Evolutionary conservation across 495 filamentous ascomycete species (phyloP), one percentile per base, ranked within the genome.

Genomic region (Trichocladium antarcticum): DNA sequence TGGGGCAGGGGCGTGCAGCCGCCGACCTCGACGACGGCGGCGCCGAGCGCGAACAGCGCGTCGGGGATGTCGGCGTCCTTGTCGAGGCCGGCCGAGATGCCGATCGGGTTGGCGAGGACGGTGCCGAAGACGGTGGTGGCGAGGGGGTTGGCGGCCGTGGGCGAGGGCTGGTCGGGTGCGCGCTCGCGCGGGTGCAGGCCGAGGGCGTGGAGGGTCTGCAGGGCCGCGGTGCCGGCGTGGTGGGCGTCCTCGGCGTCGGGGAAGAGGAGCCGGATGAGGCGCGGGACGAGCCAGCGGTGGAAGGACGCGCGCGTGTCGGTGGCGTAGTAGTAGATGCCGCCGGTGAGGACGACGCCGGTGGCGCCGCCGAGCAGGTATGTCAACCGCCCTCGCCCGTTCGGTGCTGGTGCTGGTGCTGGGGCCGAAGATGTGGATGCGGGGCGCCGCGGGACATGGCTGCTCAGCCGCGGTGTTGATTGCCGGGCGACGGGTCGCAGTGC

Each of bases 181-280:
- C 92, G 76, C 57, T 98, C 92, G 27, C 89, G 77, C 1, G 88
- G 85, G 54, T 86, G 79, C 15, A 81, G 64, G 31, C 77, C 78
- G 12, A 87, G 68, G 27, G 74, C 71, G 53, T 81, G 82, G 35
- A 87, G 79, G 1, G 70, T 74, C 57, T 83, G 83, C 65, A 98
- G 65, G 6, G 73, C 68, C 22, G 74, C 68, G 11, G 84, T 84
- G 20, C 87, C 85, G 42, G 75, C 69, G 54, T 90, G 79, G 62
- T 98, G 92, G 17, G 92, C 92, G 28, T 89, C 86, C 65, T 97
- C 92, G 34, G 89, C 89, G 64, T 96, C 90, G 1, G 83, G 75
- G 58, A 69, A 88, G 27, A 93, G 11, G 45, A 72, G 58, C 11
- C 90, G 77, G 11, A 97, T 69, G 37, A 83, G 63, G 15, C 81